phyloP scores from a whole-genome alignment of 345 rosid species.

The Raphanus raphanistrum region DNA sequence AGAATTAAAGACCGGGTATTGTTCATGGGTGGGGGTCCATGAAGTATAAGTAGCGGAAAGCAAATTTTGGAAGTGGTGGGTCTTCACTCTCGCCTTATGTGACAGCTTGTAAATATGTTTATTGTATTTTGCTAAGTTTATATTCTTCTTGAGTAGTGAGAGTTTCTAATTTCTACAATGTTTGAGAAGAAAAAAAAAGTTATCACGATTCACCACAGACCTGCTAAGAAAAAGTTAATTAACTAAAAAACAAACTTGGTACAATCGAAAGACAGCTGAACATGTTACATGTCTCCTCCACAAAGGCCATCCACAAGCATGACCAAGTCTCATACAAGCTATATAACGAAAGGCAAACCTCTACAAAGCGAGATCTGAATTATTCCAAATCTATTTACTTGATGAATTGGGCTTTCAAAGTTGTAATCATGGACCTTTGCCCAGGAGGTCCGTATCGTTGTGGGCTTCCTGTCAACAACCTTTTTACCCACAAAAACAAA shows the following conservation, averaged over 20 bases:
- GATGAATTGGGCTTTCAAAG: background rate
- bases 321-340: conserved; percentile 11
- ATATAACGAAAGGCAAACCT: background rate
- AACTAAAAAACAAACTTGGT: background rate
- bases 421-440: conserved; percentile 1
- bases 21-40: conserved; percentile 43
- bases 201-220: too few species aligned
- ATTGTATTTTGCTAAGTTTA: background rate
- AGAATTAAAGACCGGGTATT: conserved; percentile 18
- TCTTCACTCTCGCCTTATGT: conserved; percentile 31
- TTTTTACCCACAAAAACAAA: background rate
- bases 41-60: conserved; percentile 34
- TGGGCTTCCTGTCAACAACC: background rate
- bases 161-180: background rate
- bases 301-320: conserved; percentile 1
- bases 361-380: background rate
- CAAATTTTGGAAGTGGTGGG: conserved; percentile 38
- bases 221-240: too few species aligned
- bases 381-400: background rate
- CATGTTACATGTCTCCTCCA: conserved; percentile 8
- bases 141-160: background rate
- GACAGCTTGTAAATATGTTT: conserved; percentile 12
- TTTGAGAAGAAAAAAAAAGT: too few species aligned
- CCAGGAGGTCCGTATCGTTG: background rate
- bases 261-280: conserved; percentile 15